These are phyloP conservation scores for Solanum tarijense DNA, from an alignment of 257 asterid species.

Conservation along the genomic window DNA sequence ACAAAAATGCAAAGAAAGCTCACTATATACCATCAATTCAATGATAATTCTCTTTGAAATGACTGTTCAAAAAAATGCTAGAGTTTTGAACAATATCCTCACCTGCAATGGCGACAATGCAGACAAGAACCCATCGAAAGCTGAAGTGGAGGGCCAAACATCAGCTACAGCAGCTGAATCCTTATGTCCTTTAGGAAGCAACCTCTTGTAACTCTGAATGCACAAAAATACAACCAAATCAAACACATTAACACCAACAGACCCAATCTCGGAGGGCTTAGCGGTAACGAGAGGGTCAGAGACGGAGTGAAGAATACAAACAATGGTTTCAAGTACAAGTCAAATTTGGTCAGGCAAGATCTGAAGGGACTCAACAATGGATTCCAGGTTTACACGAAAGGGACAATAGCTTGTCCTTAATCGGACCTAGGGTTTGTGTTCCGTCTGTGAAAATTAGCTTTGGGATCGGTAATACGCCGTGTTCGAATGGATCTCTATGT, in stretches of 20 bases:
- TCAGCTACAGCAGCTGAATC: slow-evolving; percentile 93
- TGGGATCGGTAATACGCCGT: slow-evolving; percentile 65
- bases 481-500: slow-evolving; percentile 86
- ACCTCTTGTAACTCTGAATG: slow-evolving; percentile 70
- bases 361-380: slow-evolving; percentile 42
- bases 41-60: background rate
- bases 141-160: slow-evolving; percentile 91
- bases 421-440: slow-evolving; percentile 50
- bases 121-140: slow-evolving; percentile 74
- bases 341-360: slow-evolving; percentile 56
- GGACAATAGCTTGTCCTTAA: slow-evolving; percentile 55
- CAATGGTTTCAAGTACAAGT: slow-evolving; percentile 58
- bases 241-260: slow-evolving; percentile 50
- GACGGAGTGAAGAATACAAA: slow-evolving; percentile 44
- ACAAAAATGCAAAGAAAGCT: background rate
- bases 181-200: slow-evolving; percentile 79
- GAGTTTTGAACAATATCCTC: background rate
- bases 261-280: slow-evolving; percentile 35
- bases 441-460: slow-evolving; percentile 72
- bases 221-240: slow-evolving; percentile 75
- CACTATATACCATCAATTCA: background rate
- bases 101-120: slow-evolving; percentile 85
- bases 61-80: background rate
- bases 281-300: slow-evolving; percentile 52
- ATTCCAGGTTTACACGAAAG: slow-evolving; percentile 34